phyloP scores from a whole-genome alignment of 352 stramenopile genomes.

The Globisporangium nodosum region DNA sequence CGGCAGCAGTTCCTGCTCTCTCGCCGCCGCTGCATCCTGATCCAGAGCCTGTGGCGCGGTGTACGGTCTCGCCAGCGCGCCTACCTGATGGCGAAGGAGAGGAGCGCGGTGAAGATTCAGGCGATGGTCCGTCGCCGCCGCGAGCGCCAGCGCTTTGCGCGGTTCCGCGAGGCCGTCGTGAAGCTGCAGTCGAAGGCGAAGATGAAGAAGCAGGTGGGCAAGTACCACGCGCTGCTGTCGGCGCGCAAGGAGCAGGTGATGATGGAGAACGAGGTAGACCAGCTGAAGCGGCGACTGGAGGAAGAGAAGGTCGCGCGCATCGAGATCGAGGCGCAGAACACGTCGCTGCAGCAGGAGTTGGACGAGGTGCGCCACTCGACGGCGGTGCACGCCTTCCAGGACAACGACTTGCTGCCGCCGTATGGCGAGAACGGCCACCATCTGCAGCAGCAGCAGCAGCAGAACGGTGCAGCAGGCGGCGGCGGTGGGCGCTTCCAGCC shows the following conservation, averaged over 20 bases:
- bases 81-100: constrained; percentile 48
- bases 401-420: constrained; percentile 33
- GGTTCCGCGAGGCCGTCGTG: constrained; percentile 62
- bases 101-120: constrained; percentile 60
- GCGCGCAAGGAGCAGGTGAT: constrained; percentile 60
- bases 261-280: constrained; percentile 75
- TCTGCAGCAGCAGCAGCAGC: constrained; percentile 11
- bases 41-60: constrained; percentile 76
- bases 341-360: constrained; percentile 66
- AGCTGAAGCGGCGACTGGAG: constrained; percentile 68
- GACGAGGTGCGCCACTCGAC: constrained; percentile 51
- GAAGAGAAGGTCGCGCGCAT: constrained; percentile 69
- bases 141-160: constrained; percentile 39
- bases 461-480: background rate
- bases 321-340: constrained; percentile 71
- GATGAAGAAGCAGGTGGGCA: constrained; percentile 75
- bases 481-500: background rate
- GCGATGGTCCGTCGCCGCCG: constrained; percentile 41
- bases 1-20: constrained; percentile 30
- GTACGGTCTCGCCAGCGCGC: constrained; percentile 50
- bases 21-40: constrained; percentile 27
- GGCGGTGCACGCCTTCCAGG: constrained; percentile 27
- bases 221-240: constrained; percentile 52
- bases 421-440: constrained; percentile 9
- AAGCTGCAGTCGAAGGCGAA: constrained; percentile 66